phyloP scores from a whole-genome alignment of 1,284 basidiomycete genomes.

The Sphaerobolus stellatus region DNA sequence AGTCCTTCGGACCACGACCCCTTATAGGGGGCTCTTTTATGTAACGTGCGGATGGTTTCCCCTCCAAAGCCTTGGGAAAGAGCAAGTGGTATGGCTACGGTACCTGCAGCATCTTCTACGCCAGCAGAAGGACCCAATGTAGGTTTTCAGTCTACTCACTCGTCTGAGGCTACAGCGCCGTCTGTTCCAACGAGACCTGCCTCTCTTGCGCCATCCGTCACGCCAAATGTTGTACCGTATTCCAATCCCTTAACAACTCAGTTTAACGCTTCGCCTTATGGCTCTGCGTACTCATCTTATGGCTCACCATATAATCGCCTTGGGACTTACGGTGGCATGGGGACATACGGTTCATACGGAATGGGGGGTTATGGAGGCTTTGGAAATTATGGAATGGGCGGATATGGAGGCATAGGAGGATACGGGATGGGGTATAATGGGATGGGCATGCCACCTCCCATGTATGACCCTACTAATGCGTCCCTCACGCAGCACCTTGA shows the following conservation, averaged over 20 bases:
- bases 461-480: too few relatives aligned
- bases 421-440: too few relatives aligned
- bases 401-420: too few relatives aligned
- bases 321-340: conserved; percentile 47
- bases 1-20: too few relatives aligned
- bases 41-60: conserved; percentile 73
- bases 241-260: conserved; percentile 8
- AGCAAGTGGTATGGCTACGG: too few relatives aligned
- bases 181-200: conserved; percentile 49
- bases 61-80: conserved; percentile 87
- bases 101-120: conserved; percentile 32
- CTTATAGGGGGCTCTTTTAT: too few relatives aligned
- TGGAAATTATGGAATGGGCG: conserved; percentile 32
- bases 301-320: conserved; percentile 49
- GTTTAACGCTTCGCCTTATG: conserved; percentile 26
- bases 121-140: conserved; percentile 25
- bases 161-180: conserved; percentile 29
- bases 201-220: conserved; percentile 27
- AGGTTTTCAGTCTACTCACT: conserved; percentile 22
- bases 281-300: conserved; percentile 39
- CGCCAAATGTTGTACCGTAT: conserved; percentile 28
- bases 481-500: conserved; percentile 89
- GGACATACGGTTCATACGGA: conserved; percentile 38
- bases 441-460: too few relatives aligned
- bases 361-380: conserved; percentile 33